Conservation (phyloP, 768 basidiomycete species). For the Phylloporus arenicola region DNA sequence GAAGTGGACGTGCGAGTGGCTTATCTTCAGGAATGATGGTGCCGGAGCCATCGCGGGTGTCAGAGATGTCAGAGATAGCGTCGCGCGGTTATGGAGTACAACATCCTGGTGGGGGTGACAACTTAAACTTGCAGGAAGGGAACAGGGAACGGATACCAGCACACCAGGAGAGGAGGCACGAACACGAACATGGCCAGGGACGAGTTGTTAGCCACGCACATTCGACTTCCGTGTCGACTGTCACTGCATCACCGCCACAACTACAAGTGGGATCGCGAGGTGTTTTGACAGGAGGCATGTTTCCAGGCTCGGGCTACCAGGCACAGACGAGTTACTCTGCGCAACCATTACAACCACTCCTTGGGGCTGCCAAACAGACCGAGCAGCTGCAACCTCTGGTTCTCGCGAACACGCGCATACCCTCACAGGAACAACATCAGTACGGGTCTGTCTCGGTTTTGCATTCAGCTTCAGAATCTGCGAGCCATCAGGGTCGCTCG, state of each 20-base stretch:
- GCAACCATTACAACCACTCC: constrained; percentile 1
- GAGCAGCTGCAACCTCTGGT: constrained; percentile 4
- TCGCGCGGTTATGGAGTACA: background rate
- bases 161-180: background rate
- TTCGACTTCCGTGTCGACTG: constrained; percentile 24
- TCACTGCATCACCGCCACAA: constrained; percentile 16
- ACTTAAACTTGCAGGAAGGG: constrained; percentile 1
- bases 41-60: constrained; percentile 8
- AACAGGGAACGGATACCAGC: background rate
- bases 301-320: constrained; percentile 1
- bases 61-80: constrained; percentile 1
- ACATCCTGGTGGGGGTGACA: background rate
- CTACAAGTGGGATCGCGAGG: background rate
- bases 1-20: constrained; percentile 9
- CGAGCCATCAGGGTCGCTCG: background rate
- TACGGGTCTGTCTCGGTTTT: background rate
- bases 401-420: background rate
- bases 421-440: constrained; percentile 11
- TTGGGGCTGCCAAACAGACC: constrained; percentile 8
- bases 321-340: constrained; percentile 1
- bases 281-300: background rate
- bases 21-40: constrained; percentile 12
- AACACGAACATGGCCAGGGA: background rate
- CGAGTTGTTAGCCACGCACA: constrained; percentile 10
- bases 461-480: constrained; percentile 1